phyloP scores from a whole-genome alignment of 768 basidiomycete species.

The Mycena belliarum region DNA sequence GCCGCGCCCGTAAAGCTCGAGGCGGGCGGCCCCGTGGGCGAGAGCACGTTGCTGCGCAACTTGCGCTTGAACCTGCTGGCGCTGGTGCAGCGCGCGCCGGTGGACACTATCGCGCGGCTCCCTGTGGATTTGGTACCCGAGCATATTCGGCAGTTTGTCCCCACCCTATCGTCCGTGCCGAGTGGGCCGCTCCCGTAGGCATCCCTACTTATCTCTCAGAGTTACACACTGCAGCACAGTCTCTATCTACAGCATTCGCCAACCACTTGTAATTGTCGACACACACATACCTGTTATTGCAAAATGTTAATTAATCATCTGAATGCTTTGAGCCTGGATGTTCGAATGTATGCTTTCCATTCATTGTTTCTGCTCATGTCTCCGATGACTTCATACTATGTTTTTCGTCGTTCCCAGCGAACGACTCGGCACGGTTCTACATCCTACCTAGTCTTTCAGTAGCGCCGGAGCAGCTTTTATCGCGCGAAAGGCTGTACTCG shows the following conservation, averaged over 20 bases:
- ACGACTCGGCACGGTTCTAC: too few relatives aligned
- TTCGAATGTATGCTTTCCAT: too few relatives aligned
- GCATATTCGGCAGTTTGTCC: conserved; percentile 63
- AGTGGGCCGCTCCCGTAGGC: too few relatives aligned
- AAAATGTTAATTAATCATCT: too few relatives aligned
- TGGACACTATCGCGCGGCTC: conserved; percentile 67
- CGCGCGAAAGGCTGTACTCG: conserved; percentile 12
- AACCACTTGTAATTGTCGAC: neutral
- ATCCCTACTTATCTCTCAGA: neutral
- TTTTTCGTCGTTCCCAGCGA: too few relatives aligned
- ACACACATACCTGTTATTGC: too few relatives aligned
- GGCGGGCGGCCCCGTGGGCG: conserved; percentile 21
- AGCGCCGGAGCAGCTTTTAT: too few relatives aligned
- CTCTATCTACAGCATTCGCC: neutral
- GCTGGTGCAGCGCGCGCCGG: conserved; percentile 73
- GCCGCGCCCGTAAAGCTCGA: conserved; percentile 6
- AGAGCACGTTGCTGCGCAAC: conserved; percentile 41
- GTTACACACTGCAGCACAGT: neutral
- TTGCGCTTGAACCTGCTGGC: conserved; percentile 76
- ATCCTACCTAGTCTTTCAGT: too few relatives aligned
- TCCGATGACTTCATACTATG: too few relatives aligned
- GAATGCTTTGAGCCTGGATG: too few relatives aligned
- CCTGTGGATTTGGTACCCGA: conserved; percentile 68
- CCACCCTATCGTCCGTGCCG: conserved; percentile 35
- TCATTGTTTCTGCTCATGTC: too few relatives aligned